Evolutionary conservation across 2,329 filamentous ascomycete genomes (phyloP).

Genomic region (Paraconiothyrium brasiliense): DNA sequence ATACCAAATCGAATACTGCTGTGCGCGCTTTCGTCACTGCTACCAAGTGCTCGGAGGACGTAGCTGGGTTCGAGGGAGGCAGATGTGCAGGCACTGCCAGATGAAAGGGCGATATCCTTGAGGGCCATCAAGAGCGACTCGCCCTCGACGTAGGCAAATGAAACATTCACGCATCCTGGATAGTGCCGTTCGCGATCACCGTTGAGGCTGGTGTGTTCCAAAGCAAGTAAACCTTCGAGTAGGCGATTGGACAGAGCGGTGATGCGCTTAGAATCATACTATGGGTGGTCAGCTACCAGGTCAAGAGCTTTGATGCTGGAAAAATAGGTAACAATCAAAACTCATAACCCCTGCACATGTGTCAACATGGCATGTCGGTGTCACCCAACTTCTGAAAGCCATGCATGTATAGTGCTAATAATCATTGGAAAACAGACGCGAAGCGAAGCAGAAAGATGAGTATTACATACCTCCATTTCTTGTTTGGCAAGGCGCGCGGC

Average conservation of each 20-base stretch:
- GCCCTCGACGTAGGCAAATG: constrained; percentile 97
- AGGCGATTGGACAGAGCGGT: constrained; percentile 83
- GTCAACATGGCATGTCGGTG: constrained; percentile 56
- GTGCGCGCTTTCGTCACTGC: constrained; percentile 96
- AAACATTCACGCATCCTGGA: constrained; percentile 96
- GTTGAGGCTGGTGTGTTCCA: constrained; percentile 94
- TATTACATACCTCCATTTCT: constrained; percentile 82
- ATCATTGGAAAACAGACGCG: constrained; percentile 66
- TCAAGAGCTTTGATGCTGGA: background rate
- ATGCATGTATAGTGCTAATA: constrained; percentile 86
- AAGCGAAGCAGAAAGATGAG: constrained; percentile 18
- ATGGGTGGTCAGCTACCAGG: constrained; percentile 26
- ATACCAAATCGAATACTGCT: constrained; percentile 98
- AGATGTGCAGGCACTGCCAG: constrained; percentile 95
- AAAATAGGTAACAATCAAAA: constrained; percentile 10
- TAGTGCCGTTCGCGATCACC: constrained; percentile 86
- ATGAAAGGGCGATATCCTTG: constrained; percentile 97
- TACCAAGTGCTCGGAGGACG: constrained; percentile 91
- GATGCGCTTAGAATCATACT: constrained; percentile 94
- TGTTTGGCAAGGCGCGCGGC: constrained; percentile 90
- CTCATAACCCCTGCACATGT: constrained; percentile 74
- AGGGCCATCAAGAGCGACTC: constrained; percentile 98
- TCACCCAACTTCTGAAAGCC: constrained; percentile 75
- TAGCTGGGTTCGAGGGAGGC: constrained; percentile 97
- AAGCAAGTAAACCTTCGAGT: constrained; percentile 79